Conservation (phyloP, 805 yeast species). For the Teunomyces kruisii region DNA sequence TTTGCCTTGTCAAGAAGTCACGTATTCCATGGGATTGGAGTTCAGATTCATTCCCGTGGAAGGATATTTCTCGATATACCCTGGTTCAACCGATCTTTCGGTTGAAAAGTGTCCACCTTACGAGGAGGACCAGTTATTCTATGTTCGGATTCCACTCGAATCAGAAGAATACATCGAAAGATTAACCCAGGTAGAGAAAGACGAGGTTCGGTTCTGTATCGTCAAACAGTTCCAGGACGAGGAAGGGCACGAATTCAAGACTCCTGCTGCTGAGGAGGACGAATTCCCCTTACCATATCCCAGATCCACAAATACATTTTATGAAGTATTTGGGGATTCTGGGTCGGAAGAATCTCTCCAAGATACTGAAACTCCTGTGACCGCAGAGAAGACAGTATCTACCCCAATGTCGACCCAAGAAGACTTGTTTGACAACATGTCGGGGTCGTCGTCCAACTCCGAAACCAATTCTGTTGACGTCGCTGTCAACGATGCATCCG, state of each 20-base stretch:
- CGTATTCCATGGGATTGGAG: slow-evolving; percentile 1
- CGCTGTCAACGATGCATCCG: not conserved
- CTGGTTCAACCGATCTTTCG: not conserved
- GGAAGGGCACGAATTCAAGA: not conserved
- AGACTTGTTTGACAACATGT: not conserved
- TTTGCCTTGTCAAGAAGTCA: not conserved
- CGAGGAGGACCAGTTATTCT: not conserved
- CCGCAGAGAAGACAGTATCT: not conserved
- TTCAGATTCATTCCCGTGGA: not conserved
- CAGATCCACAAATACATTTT: not conserved
- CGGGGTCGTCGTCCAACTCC: not conserved
- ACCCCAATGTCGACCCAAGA: not conserved
- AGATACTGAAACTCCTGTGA: too few species aligned
- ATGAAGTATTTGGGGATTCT: too few species aligned
- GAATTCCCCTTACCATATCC: not conserved
- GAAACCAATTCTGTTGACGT: not conserved
- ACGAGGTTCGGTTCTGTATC: not conserved
- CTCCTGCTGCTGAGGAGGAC: not conserved
- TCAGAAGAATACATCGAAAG: not conserved
- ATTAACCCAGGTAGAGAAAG: not conserved
- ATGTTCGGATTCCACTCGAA: not conserved
- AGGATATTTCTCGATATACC: not conserved
- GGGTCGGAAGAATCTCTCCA: not conserved
- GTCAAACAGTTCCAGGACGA: not conserved
- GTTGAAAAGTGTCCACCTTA: not conserved